phyloP scores from a whole-genome alignment of 805 yeast genomes.

The Candida montana region DNA sequence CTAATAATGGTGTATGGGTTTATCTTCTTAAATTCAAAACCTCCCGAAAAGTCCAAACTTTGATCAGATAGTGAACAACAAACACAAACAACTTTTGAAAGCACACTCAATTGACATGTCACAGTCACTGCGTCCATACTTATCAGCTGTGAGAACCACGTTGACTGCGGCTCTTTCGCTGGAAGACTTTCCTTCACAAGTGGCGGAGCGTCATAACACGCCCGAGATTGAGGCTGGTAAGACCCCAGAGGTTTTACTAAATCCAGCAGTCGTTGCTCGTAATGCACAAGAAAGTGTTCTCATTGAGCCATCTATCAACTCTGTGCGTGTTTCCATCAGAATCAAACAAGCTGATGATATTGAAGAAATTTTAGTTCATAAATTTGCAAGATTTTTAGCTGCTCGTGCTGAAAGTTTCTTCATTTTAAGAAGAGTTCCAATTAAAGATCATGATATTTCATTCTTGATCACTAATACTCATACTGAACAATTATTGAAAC shows the following conservation, averaged over 20 bases:
- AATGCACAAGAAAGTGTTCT: conserved; percentile 90
- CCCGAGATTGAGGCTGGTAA: conserved; percentile 91
- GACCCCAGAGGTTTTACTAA: conserved; percentile 77
- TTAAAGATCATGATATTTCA: conserved; percentile 87
- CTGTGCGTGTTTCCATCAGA: conserved; percentile 83
- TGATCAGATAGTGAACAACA: neutral
- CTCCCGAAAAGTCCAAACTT: conserved; percentile 1
- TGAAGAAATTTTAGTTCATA: conserved; percentile 89
- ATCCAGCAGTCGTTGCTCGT: conserved; percentile 86
- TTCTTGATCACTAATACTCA: conserved; percentile 91
- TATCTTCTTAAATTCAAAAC: neutral
- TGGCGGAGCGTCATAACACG: conserved; percentile 93
- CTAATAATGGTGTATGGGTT: neutral
- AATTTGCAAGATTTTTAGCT: conserved; percentile 88
- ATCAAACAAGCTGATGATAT: conserved; percentile 98
- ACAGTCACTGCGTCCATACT: conserved; percentile 93
- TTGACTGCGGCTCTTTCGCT: conserved; percentile 89
- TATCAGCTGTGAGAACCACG: conserved; percentile 89
- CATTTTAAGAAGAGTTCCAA: conserved; percentile 86
- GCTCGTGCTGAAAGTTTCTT: conserved; percentile 94
- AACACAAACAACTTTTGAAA: neutral
- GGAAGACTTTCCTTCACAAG: conserved; percentile 90
- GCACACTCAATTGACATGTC: conserved; percentile 41
- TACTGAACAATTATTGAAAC: conserved; percentile 92
- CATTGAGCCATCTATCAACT: conserved; percentile 91